phyloP scores from a whole-genome alignment of 441 rosid species.

The Erysimum cheiri region DNA sequence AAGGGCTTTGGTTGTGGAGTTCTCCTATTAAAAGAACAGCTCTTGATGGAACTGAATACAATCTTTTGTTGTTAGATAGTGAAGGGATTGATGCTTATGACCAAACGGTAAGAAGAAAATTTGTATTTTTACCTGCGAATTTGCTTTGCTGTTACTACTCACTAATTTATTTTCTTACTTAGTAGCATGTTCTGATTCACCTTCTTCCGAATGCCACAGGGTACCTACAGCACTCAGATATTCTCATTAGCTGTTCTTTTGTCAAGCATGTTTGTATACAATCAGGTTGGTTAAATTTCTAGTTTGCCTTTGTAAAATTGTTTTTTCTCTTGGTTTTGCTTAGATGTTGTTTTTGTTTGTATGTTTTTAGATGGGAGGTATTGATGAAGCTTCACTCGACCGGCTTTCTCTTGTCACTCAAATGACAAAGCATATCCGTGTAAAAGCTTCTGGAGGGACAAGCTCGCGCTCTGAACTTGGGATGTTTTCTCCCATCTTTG shows the following conservation, averaged over 20 bases:
- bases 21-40: slow-evolving; percentile 89
- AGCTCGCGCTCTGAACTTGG: slow-evolving; percentile 84
- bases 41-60: slow-evolving; percentile 94
- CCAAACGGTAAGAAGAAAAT: slow-evolving; percentile 71
- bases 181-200: slow-evolving; percentile 7
- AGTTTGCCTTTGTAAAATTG: background rate
- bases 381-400: slow-evolving; percentile 96
- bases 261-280: slow-evolving; percentile 97
- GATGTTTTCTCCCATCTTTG: slow-evolving; percentile 96
- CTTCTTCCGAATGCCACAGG: slow-evolving; percentile 53
- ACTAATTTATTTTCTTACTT: background rate
- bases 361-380: slow-evolving; percentile 88
- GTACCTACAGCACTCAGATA: slow-evolving; percentile 98
- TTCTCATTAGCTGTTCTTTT: slow-evolving; percentile 94
- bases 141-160: background rate
- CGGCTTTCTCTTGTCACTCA: slow-evolving; percentile 98
- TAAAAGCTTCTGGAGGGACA: slow-evolving; percentile 88
- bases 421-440: slow-evolving; percentile 96
- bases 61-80: slow-evolving; percentile 83
- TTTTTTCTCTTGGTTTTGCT: slow-evolving; percentile 12
- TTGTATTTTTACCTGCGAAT: background rate
- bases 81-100: slow-evolving; percentile 99
- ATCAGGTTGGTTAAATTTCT: slow-evolving; percentile 66
- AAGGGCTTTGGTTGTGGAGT: slow-evolving; percentile 99
- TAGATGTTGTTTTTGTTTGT: slow-evolving; percentile 23